Conservation (phyloP, 208 protist genomes). For the Trypanosoma grayi region DNA sequence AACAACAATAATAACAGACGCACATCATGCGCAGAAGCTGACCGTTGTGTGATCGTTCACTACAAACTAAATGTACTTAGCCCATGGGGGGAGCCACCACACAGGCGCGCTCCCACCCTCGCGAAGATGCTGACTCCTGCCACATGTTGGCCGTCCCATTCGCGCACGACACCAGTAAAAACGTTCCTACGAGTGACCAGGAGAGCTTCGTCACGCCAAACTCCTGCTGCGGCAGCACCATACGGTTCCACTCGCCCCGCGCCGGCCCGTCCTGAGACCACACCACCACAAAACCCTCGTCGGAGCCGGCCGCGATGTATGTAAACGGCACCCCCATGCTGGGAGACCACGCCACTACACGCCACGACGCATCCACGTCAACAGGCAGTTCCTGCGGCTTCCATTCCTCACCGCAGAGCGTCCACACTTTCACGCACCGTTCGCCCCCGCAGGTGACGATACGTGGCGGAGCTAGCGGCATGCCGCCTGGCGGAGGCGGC, state of each 20-base stretch:
- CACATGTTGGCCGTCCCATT: constrained; percentile 76
- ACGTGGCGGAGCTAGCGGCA: constrained; percentile 57
- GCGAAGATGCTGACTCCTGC: constrained; percentile 47
- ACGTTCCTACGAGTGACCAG: constrained; percentile 80
- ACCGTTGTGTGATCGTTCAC: neutral
- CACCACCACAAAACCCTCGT: constrained; percentile 73
- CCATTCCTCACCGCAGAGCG: constrained; percentile 46
- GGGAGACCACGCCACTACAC: constrained; percentile 77
- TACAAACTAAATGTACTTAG: too few species aligned
- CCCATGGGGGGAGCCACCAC: constrained; percentile 37
- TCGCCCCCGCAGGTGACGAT: constrained; percentile 76
- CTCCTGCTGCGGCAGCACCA: constrained; percentile 34
- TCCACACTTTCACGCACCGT: constrained; percentile 58
- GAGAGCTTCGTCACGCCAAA: constrained; percentile 72
- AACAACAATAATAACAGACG: neutral
- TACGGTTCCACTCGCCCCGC: constrained; percentile 43
- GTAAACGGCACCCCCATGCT: constrained; percentile 74
- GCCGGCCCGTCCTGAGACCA: constrained; percentile 72
- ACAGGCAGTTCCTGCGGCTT: constrained; percentile 41
- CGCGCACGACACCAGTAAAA: constrained; percentile 75
- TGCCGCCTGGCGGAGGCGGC: neutral
- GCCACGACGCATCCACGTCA: constrained; percentile 43
- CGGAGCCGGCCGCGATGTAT: constrained; percentile 77
- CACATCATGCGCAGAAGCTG: neutral
- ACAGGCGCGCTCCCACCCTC: constrained; percentile 62